Evolutionary conservation across 2,329 filamentous ascomycete species (phyloP).

Genomic region (Lasiodiplodia sp.): DNA sequence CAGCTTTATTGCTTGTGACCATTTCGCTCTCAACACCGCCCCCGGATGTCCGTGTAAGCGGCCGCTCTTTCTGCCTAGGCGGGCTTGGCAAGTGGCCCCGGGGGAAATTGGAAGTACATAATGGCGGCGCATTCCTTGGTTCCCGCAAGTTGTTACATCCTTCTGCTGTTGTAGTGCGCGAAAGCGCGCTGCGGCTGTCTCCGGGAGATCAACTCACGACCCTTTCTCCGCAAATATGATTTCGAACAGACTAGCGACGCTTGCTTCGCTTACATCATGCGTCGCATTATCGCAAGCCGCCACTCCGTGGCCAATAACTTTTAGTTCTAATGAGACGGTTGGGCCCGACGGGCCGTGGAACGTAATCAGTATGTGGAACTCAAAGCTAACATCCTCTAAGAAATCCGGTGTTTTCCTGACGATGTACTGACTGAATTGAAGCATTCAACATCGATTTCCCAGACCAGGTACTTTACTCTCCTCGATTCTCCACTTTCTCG

Average conservation of each 20-base stretch:
- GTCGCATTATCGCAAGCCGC: background rate
- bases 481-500: background rate
- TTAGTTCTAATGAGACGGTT: conserved; percentile 3
- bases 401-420: too few species aligned
- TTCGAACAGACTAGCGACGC: background rate
- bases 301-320: background rate
- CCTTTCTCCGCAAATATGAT: background rate
- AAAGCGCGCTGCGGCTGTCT: background rate
- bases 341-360: conserved; percentile 23
- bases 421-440: background rate
- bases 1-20: too few species aligned
- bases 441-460: background rate
- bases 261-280: background rate
- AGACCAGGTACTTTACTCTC: background rate
- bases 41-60: background rate
- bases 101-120: background rate
- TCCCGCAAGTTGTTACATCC: background rate
- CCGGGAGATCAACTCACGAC: background rate
- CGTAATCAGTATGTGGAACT: conserved; percentile 3
- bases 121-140: background rate
- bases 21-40: background rate
- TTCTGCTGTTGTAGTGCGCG: background rate
- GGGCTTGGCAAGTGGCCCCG: background rate
- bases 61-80: background rate
- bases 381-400: background rate